Evolutionary conservation across 306 rosid genomes (phyloP).

Genomic region (Cucurbita pepo): DNA sequence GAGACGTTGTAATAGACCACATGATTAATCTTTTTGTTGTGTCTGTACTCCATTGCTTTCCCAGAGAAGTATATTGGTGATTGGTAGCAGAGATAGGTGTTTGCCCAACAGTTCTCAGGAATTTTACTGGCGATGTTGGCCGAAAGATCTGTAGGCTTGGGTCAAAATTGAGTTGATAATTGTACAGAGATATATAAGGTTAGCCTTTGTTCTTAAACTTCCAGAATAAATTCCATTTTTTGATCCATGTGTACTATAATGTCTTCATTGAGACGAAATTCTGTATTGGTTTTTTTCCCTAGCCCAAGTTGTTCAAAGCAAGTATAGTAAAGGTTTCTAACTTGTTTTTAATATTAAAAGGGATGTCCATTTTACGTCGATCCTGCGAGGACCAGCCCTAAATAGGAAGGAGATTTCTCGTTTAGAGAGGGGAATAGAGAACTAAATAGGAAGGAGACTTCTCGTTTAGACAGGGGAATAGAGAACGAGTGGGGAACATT

Average conservation of each 20-base stretch:
- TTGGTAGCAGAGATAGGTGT: not conserved
- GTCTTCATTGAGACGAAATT: too few species aligned
- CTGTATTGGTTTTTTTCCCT: too few species aligned
- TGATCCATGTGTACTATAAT: not conserved
- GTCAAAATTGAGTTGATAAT: slow-evolving; percentile 2
- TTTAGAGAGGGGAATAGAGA: too few species aligned
- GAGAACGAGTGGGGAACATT: too few species aligned
- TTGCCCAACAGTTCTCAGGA: not conserved
- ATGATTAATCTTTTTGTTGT: not conserved
- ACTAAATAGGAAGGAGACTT: too few species aligned
- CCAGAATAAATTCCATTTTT: not conserved
- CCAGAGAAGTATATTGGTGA: not conserved
- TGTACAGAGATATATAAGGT: not conserved
- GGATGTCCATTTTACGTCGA: too few species aligned
- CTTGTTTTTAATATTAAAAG: too few species aligned
- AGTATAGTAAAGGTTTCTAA: too few species aligned
- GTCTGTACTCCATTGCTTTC: not conserved
- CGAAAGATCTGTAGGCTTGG: not conserved
- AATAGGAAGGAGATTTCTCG: too few species aligned
- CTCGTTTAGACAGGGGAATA: too few species aligned
- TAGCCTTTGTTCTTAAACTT: not conserved
- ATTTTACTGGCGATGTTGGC: not conserved
- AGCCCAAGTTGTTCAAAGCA: too few species aligned
- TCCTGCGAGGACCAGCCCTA: too few species aligned
- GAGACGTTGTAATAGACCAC: not conserved